phyloP scores from a whole-genome alignment of 306 rosid species.

The Cicer judaicum region DNA sequence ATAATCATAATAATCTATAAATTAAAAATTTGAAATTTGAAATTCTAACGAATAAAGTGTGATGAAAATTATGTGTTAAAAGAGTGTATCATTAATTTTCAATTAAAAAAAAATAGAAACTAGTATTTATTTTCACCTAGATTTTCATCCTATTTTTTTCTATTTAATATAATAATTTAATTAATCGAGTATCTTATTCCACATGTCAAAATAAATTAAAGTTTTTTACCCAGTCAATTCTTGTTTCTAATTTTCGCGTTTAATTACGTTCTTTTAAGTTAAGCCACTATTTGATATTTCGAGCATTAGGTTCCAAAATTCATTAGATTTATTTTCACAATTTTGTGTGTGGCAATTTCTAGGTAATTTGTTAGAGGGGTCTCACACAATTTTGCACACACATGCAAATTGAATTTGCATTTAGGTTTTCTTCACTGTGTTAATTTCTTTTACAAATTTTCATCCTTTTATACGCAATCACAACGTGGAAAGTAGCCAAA shows the following conservation, averaged over 20 bases:
- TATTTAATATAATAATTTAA: conserved; percentile 18
- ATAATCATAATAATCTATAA: too few species aligned
- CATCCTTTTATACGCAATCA: conserved; percentile 50
- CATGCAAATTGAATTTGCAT: conserved; percentile 51
- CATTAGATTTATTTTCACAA: conserved; percentile 37
- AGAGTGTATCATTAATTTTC: neutral
- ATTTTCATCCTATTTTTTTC: conserved; percentile 40
- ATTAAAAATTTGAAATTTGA: too few species aligned
- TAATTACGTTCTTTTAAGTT: conserved; percentile 31
- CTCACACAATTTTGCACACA: conserved; percentile 45
- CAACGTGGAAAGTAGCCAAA: conserved; percentile 44
- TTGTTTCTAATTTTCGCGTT: conserved; percentile 35
- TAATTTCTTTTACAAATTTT: conserved; percentile 40
- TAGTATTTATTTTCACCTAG: neutral
- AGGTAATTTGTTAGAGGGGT: conserved; percentile 40
- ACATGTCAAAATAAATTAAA: conserved; percentile 45
- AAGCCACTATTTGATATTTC: conserved; percentile 29
- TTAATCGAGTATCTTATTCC: conserved; percentile 31
- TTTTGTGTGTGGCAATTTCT: conserved; percentile 34
- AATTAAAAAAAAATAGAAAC: neutral
- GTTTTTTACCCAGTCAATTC: conserved; percentile 61
- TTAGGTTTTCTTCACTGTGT: conserved; percentile 46
- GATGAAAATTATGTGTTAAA: too few species aligned
- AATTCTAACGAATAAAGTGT: too few species aligned
- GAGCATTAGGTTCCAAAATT: conserved; percentile 50